phyloP scores from a whole-genome alignment of 495 filamentous ascomycete species.

The Haplographium delicatum region DNA sequence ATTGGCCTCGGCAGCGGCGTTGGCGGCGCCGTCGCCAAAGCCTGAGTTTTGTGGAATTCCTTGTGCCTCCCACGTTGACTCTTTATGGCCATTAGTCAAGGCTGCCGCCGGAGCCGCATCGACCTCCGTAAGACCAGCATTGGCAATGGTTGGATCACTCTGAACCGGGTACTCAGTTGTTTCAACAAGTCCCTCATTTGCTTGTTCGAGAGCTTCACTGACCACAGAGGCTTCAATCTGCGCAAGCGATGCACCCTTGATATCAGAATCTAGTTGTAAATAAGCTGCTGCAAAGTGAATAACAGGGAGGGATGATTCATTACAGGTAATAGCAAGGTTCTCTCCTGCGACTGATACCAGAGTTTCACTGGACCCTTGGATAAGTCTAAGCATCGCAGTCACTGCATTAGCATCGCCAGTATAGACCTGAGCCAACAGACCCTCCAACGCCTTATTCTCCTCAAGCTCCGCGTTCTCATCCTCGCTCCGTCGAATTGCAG shows the following conservation, averaged over 20 bases:
- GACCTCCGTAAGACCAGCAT: slow-evolving; percentile 74
- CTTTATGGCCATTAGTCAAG: slow-evolving; percentile 46
- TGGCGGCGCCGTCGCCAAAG: slow-evolving; percentile 56
- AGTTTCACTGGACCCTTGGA: slow-evolving; percentile 72
- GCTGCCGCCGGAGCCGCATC: slow-evolving; percentile 39
- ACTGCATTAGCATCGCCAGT: slow-evolving; percentile 79
- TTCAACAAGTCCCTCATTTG: slow-evolving; percentile 11
- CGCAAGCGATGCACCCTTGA: slow-evolving; percentile 57
- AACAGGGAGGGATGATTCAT: slow-evolving; percentile 28
- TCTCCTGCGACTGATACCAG: slow-evolving; percentile 60
- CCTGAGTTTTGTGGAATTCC: slow-evolving; percentile 44
- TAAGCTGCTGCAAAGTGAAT: not conserved
- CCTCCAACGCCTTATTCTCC: slow-evolving; percentile 85
- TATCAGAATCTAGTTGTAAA: slow-evolving; percentile 50
- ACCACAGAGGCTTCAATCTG: slow-evolving; percentile 41
- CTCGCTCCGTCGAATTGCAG: slow-evolving; percentile 62
- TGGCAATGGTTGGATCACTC: slow-evolving; percentile 68
- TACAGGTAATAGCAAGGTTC: slow-evolving; percentile 69
- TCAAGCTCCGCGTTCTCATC: slow-evolving; percentile 57
- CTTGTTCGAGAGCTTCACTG: slow-evolving; percentile 25
- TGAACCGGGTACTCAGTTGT: slow-evolving; percentile 34
- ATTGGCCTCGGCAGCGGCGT: slow-evolving; percentile 60
- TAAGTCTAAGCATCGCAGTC: slow-evolving; percentile 74
- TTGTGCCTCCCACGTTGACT: slow-evolving; percentile 33
- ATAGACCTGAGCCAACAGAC: slow-evolving; percentile 83